phyloP scores from a whole-genome alignment of 1,284 basidiomycete species.

The Ustilago nuda region DNA sequence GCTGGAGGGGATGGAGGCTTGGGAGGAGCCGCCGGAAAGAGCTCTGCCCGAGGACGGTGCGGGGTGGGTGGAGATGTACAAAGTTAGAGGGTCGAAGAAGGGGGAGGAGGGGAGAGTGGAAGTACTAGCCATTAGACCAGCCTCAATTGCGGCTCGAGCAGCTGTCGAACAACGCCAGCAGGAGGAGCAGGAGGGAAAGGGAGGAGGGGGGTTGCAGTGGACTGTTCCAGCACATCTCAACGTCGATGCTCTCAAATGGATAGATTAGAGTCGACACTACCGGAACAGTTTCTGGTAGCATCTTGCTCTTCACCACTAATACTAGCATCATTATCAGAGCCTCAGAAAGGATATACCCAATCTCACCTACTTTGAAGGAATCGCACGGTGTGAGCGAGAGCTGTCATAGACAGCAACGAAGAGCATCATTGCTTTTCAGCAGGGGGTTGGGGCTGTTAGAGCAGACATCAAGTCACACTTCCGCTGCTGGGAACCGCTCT shows the following conservation, averaged over 20 bases:
- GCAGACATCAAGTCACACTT: too few species aligned
- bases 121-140: conserved; percentile 32
- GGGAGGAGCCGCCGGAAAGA: conserved; percentile 17
- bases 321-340: too few species aligned
- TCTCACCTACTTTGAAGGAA: too few species aligned
- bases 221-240: conserved; percentile 29
- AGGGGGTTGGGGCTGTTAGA: too few species aligned
- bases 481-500: too few species aligned
- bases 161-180: neutral
- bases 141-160: neutral
- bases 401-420: too few species aligned
- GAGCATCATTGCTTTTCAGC: too few species aligned
- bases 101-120: neutral
- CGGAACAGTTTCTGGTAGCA: too few species aligned
- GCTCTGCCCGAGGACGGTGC: conserved; percentile 6
- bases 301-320: too few species aligned
- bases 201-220: conserved; percentile 7
- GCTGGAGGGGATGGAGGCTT: conserved; percentile 22
- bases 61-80: conserved; percentile 14
- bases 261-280: neutral
- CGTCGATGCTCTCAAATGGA: conserved; percentile 23
- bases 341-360: too few species aligned
- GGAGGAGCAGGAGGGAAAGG: neutral
- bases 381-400: too few species aligned
- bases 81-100: conserved; percentile 12